Evolutionary conservation across 2,329 filamentous ascomycete species (phyloP).

Genomic region (Diaporthe velutina): DNA sequence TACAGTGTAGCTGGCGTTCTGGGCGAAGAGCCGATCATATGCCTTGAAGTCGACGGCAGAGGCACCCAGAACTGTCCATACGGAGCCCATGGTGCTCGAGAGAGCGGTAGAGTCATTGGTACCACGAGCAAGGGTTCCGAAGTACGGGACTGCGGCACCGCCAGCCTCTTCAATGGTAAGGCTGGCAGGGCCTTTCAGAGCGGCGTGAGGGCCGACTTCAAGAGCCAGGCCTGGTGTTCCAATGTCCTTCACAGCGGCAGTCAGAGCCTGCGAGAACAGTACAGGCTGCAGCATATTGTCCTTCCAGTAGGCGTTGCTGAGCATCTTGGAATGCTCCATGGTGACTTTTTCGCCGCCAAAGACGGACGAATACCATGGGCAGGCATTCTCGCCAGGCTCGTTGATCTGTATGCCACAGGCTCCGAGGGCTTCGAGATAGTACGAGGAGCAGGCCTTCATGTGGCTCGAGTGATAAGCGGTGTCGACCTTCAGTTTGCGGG

Average conservation of each 20-base stretch:
- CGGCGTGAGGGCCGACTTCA: conserved; percentile 52
- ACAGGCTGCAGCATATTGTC: conserved; percentile 44
- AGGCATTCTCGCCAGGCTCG: neutral
- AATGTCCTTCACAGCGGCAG: conserved; percentile 28
- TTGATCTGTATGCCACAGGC: neutral
- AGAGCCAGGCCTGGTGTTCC: conserved; percentile 39
- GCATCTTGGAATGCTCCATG: neutral
- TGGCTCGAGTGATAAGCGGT: conserved; percentile 57
- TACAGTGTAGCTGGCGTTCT: conserved; percentile 11
- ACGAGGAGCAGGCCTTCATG: conserved; percentile 45
- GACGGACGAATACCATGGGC: conserved; percentile 45
- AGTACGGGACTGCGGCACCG: conserved; percentile 42
- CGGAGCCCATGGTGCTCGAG: conserved; percentile 39
- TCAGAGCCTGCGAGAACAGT: conserved; percentile 42
- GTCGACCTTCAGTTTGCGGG: conserved; percentile 51
- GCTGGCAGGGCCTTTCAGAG: conserved; percentile 54
- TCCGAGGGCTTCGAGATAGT: conserved; percentile 33
- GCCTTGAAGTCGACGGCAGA: conserved; percentile 24
- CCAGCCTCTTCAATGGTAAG: conserved; percentile 46
- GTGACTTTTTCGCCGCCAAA: conserved; percentile 33
- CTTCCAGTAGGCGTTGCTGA: conserved; percentile 40
- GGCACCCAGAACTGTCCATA: conserved; percentile 36
- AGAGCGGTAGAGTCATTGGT: conserved; percentile 40
- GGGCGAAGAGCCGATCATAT: conserved; percentile 22
- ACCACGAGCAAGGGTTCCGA: conserved; percentile 42